Base-by-base conservation (phyloP, 208 protist species). In the Crithidia sp. region DNA sequence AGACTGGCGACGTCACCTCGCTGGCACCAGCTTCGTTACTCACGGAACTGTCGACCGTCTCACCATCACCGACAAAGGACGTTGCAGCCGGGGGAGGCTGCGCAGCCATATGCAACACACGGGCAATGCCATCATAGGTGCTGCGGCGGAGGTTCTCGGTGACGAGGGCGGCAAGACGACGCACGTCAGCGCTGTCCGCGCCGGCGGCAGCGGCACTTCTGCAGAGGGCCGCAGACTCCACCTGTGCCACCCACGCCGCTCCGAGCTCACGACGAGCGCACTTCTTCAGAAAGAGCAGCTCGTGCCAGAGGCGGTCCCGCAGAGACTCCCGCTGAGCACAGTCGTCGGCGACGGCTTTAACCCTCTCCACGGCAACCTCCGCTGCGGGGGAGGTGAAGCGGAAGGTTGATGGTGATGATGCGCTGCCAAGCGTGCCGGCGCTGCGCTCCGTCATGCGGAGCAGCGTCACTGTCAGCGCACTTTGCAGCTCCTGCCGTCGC, bases 281-380 rank as follows among this genome's bases (percentile, higher is more conserved):
- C 74, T 85, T 82, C 57, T 84, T 79, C 7, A 90, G 70, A 65
- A 76, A 90, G 14, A 87, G 60, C 1, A 90, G 59, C 63, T 90
- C 82, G 7, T 67, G 77, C 63, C 36, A 64, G 4, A 90, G 67
- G 10, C 63, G 69, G 54, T 79, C 77, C 9, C 74, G 61, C 53
- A 90, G 58, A 7, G 19, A 39, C 8, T 79, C 74, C 0, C 61
- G 62, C 16, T 62, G 74, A 13, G 74, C 45, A 19, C 74, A 79
- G 7, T 66, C 59, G 41, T 79, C 74, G 19, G 54, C 0, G 13
- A 43, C 37, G 13, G 67, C 54, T 40, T 69, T 69, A 52, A 65
- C 37, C 44, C n/a, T 63, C 13, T 79, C 74, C 10, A 47, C 17
- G 0, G 74, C 66, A n/a, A 79, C 74, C 12, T 54, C 74, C 4